Evolutionary conservation across 495 filamentous ascomycete genomes (phyloP), one percentile per base, ranked within the genome.

Genomic region (Lophiostoma macrostomum): DNA sequence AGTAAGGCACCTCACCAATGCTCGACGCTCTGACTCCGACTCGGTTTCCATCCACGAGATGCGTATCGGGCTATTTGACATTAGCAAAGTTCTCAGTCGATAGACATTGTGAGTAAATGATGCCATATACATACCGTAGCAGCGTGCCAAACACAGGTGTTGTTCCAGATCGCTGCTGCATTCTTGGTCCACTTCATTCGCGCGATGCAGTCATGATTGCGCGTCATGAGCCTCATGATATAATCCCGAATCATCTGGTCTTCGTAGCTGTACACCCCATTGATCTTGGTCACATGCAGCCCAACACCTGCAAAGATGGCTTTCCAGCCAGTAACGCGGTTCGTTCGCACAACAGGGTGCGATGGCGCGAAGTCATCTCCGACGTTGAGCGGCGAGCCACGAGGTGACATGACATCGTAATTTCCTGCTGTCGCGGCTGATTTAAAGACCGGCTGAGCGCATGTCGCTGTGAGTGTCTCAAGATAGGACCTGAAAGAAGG

Each of bases 291-390:
- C 14, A 71, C 69, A 37, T 75, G 71, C 10, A 73, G 49, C 0
- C 70, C 73, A 4, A 70, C 65, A 13, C 69, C 71, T 2, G 70
- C 71, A 52, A 74, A 76, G 13, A 79, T 38, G 11, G 66, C 57
- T 59, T 78, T 79, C 73, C 72, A 74, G 3, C 71, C 71, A 0
- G 76, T 79, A 1, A 76, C 69, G 0, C 73, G 74, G 49, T 78
- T 71, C 4, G 76, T 77, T 30, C 74, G 66, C 16, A 77, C 54
- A 10, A 76, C 69, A 32, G 72, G 74, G 52, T 76, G 73, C 11
- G 55, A 56, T 2, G 69, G 68, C 27, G 64, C 48, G 53, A 75
- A 73, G 27, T 65, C 59, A 56, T 65, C 68, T 31, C 61, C 69
- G 10, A 53, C 46, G 57, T 75, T 74, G 1, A 70, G 55, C 1